phyloP scores from a whole-genome alignment of 2,329 filamentous ascomycete genomes.

The Hirsutella thompsonii region DNA sequence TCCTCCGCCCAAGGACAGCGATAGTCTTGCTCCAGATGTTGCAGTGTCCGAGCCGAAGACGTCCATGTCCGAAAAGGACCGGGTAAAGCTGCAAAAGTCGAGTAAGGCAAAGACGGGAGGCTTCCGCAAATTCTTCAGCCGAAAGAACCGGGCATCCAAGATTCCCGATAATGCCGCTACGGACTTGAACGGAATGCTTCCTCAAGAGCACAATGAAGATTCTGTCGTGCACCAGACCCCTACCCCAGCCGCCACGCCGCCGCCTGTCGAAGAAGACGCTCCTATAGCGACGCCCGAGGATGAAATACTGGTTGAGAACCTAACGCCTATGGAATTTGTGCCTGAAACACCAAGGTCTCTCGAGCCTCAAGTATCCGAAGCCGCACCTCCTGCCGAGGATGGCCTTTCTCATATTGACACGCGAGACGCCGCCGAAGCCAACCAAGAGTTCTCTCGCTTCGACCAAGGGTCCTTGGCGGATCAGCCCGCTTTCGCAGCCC shows the following conservation, averaged over 20 bases:
- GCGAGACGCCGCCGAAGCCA: conserved; percentile 43
- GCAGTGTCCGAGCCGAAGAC: conserved; percentile 2
- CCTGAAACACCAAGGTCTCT: conserved; percentile 1
- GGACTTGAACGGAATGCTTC: conserved; percentile 39
- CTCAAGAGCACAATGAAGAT: conserved; percentile 17
- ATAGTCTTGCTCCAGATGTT: background rate
- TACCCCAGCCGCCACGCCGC: conserved; percentile 13
- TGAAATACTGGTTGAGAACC: conserved; percentile 1
- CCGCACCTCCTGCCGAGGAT: conserved; percentile 12
- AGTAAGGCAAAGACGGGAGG: conserved; percentile 33
- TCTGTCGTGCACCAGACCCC: conserved; percentile 12
- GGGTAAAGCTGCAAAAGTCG: conserved; percentile 42
- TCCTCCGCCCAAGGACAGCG: conserved; percentile 13
- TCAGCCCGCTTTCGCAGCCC: conserved; percentile 73
- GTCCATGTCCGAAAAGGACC: conserved; percentile 9
- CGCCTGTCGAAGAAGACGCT: background rate
- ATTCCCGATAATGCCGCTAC: conserved; percentile 38
- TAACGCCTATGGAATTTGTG: background rate
- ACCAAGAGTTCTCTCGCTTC: conserved; percentile 53
- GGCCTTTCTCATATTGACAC: conserved; percentile 47
- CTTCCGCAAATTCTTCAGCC: conserved; percentile 53
- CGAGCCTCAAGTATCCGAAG: background rate
- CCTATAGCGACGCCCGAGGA: conserved; percentile 3
- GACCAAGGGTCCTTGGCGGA: conserved; percentile 82
- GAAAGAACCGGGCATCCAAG: conserved; percentile 48